A percentile compares a stretch with the other conserved stretches of the same genome.
Evolutionary conservation across 768 basidiomycete species (phyloP).

Genomic region (Brasilioporus rufonigricans): DNA sequence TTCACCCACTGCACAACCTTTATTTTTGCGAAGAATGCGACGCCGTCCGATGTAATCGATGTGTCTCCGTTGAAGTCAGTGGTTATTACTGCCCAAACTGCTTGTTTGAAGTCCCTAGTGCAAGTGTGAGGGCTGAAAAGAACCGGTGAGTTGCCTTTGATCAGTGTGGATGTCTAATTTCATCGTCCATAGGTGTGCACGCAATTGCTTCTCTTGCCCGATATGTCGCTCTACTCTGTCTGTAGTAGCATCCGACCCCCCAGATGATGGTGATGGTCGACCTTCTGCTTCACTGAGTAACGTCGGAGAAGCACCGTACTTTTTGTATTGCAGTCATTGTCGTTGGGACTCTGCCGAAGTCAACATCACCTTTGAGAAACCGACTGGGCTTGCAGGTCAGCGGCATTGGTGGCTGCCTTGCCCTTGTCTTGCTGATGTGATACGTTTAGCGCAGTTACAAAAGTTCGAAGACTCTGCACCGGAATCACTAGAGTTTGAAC

Average conservation of each 20-base stretch:
- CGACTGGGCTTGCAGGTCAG: constrained; percentile 90
- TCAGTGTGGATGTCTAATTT: neutral
- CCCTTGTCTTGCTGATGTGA: constrained; percentile 1
- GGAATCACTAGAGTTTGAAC: constrained; percentile 87
- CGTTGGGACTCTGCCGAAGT: constrained; percentile 93
- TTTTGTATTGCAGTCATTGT: constrained; percentile 89
- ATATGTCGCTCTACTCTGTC: constrained; percentile 87
- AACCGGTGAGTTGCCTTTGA: constrained; percentile 60
- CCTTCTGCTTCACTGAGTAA: constrained; percentile 51
- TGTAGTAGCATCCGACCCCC: constrained; percentile 86
- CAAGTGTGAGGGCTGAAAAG: constrained; percentile 97
- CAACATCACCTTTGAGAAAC: constrained; percentile 93
- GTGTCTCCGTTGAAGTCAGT: constrained; percentile 90
- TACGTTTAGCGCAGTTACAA: constrained; percentile 75
- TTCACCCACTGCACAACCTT: constrained; percentile 79
- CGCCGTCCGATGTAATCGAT: constrained; percentile 88
- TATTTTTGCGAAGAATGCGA: constrained; percentile 99
- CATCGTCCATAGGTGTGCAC: constrained; percentile 70
- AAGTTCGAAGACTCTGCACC: constrained; percentile 84
- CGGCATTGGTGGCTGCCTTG: neutral
- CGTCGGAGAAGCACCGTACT: constrained; percentile 85
- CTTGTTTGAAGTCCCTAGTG: constrained; percentile 96
- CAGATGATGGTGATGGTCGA: constrained; percentile 56
- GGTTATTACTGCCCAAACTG: constrained; percentile 99
- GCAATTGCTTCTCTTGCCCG: constrained; percentile 97